These are phyloP conservation scores for Dictyophora rubrovolvata DNA, from an alignment of 768 basidiomycete species.

Conservation along the genomic window DNA sequence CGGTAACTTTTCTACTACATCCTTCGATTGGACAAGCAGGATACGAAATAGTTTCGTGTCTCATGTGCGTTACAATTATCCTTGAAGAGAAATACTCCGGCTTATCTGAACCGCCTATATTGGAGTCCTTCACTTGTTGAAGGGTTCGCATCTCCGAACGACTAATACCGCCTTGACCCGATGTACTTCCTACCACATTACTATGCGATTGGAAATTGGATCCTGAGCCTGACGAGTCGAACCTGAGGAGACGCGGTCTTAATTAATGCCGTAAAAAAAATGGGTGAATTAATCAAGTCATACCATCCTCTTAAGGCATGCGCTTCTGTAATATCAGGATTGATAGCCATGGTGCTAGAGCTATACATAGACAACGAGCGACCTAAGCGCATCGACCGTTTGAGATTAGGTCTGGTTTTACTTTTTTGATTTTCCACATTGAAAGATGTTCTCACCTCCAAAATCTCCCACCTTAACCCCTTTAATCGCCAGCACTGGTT, in stretches of 20 bases:
- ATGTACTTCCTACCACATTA: conserved; percentile 27
- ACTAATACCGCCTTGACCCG: conserved; percentile 39
- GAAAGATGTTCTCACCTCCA: conserved; percentile 41
- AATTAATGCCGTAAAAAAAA: neutral
- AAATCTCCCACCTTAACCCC: conserved; percentile 90
- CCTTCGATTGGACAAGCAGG: conserved; percentile 73
- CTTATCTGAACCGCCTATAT: conserved; percentile 68
- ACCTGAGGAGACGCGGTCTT: conserved; percentile 28
- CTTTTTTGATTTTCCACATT: neutral
- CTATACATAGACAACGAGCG: conserved; percentile 78
- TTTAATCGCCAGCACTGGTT: conserved; percentile 85
- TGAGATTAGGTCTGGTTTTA: neutral
- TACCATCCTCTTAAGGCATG: conserved; percentile 82
- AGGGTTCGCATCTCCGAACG: conserved; percentile 66
- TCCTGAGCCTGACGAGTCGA: conserved; percentile 55
- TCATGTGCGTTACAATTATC: conserved; percentile 85
- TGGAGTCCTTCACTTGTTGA: conserved; percentile 66
- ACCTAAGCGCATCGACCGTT: conserved; percentile 30
- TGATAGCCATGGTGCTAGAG: conserved; percentile 69
- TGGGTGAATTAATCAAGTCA: conserved; percentile 9
- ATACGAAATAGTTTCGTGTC: conserved; percentile 71
- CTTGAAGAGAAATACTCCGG: conserved; percentile 69
- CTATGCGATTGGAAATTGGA: conserved; percentile 67
- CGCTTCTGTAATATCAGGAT: conserved; percentile 88
- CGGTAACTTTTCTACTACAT: conserved; percentile 86